Base-by-base conservation (phyloP, 2,329 filamentous ascomycete genomes). In the Cladobotryum protrusum region DNA sequence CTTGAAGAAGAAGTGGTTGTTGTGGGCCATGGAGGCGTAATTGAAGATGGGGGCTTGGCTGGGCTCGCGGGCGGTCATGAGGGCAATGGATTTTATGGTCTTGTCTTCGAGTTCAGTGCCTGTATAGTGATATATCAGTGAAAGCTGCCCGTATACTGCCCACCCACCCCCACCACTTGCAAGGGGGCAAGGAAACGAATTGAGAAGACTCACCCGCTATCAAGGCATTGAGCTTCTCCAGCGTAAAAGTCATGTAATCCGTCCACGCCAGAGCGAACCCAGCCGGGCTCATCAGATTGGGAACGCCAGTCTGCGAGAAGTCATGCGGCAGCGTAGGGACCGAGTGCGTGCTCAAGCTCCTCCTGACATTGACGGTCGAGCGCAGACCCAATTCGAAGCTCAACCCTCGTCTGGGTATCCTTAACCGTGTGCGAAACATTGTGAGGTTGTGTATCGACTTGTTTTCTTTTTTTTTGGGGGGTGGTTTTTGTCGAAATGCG, bases 21-120 rank as follows among this genome's bases (percentile, higher is more conserved):
- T 97, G 78, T 88, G 86, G 49, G 89, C 88, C 87, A 95, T 95
- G 61, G 89, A 95, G 68, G 93, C 93, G 68, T 95, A 82, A 79
- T 97, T 99, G 83, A 99, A 99, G 66, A 86, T 75, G 59, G 85
- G 77, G 39, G 93, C 93, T 55, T 80, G 76, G 58, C 77, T 76
- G 41, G 92, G 86, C 62, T 93, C 81, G 68, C 90, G 89, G 53
- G 92, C 87, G 52, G 85, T 85, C 62, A 82, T 76, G 62, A 92
- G 76, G 63, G 87, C 71, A 63, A 96, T 83, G 43, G 82, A 74
- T 68, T 87, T 83, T 54, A 82, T 69, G 45, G 77, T 72, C 57
- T 77, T 72, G 65, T 81, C 71, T 57, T 84, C 84, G 62, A 80
- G 77, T 15, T 82, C 73, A 58, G 80, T 85, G 58, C 81, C 86